These are phyloP conservation scores for Medicago arabica DNA, from an alignment of 306 rosid species.

Conservation along the genomic window DNA sequence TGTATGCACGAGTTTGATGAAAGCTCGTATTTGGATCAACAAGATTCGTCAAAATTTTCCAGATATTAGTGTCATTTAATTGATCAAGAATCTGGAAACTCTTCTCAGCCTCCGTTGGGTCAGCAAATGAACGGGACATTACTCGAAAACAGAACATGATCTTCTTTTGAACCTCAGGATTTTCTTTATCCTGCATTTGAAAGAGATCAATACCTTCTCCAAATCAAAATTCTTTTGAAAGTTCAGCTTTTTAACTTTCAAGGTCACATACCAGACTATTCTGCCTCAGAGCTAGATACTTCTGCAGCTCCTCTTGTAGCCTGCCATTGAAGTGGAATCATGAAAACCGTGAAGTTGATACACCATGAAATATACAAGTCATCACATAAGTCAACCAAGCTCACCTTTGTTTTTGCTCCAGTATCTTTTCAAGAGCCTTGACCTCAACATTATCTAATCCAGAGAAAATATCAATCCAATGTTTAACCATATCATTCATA, in stretches of 20 bases:
- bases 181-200: constrained; percentile 85
- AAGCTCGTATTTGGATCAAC: constrained; percentile 82
- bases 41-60: constrained; percentile 83
- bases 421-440: constrained; percentile 92
- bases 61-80: constrained; percentile 83
- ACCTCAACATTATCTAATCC: constrained; percentile 82
- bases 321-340: constrained; percentile 67
- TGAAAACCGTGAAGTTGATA: constrained; percentile 49
- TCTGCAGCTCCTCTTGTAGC: constrained; percentile 97
- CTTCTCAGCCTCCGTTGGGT: constrained; percentile 87
- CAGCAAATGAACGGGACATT: constrained; percentile 94
- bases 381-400: constrained; percentile 43
- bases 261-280: constrained; percentile 71
- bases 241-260: constrained; percentile 36
- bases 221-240: constrained; percentile 42
- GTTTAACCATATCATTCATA: constrained; percentile 74
- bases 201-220: constrained; percentile 46
- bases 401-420: constrained; percentile 96
- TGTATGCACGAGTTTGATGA: constrained; percentile 66
- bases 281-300: constrained; percentile 86
- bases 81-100: constrained; percentile 90
- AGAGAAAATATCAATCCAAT: constrained; percentile 78
- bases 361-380: constrained; percentile 37
- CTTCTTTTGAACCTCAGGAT: constrained; percentile 86
- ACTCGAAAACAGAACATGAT: constrained; percentile 73